Evolutionary conservation across 768 basidiomycete species (phyloP), one percentile per base, ranked within the genome.

Genomic region (Terana coerulea): DNA sequence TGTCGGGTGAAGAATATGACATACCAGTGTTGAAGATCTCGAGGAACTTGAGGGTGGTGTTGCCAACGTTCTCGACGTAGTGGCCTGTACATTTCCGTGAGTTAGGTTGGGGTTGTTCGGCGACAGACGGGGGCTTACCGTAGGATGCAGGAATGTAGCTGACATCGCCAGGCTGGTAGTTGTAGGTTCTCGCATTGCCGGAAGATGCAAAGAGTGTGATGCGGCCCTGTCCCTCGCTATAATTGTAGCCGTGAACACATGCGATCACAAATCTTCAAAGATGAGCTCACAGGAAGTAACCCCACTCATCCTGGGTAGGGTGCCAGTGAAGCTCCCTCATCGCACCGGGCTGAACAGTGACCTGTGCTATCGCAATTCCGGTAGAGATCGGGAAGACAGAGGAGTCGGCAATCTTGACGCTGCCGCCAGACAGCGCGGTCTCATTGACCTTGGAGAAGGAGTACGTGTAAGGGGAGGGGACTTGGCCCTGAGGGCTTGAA

Each of bases 271-370:
- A 80, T 3, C 8, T 12, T 30, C 5, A 4, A 19, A 33, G 10
- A 21, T 7, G 10, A 21, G 65, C 33, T 31, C 28, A 74, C 55
- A 67, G 47, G 53, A 49, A 45, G 21, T 40, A 67, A 71, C 49
- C 61, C 83, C 83, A 85, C 65, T 84, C 83, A 52, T 83, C 80
- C 58, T 81, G 71, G 10, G 78, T 80, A 8, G 85, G 84, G 56
- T 86, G 85, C 85, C 85, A 86, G 82, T 55, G 43, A 36, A 55
- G 33, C 35, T 61, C 60, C 5, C 57, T 53, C 57, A 82, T 77
- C 39, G 74, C 79, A 40, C 81, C 81, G 9, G 79, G 78, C 43
- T 78, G 72, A 15, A 84, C 75, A 11, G 74, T 78, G 9, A 84
- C 75, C 61, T 82, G 79, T 12, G 79, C 82, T 3, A 72, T 78